phyloP scores from a whole-genome alignment of 805 yeast genomes.

The Isabelozyma gotoi region DNA sequence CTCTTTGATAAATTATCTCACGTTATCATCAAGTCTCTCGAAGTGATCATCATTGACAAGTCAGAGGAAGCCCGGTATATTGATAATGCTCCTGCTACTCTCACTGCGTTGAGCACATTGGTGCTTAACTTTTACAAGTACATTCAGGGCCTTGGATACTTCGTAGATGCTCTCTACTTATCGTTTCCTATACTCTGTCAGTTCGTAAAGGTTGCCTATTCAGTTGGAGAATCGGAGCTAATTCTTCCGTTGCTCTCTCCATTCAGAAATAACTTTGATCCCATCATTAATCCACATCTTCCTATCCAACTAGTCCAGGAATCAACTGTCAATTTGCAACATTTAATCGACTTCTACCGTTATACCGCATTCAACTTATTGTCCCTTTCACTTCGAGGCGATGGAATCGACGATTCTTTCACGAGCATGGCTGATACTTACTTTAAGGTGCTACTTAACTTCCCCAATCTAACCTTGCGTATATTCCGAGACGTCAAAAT shows the following conservation, averaged over 20 bases:
- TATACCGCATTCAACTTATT: slow-evolving; percentile 28
- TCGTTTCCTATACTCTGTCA: slow-evolving; percentile 15
- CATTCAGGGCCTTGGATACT: too few relatives aligned
- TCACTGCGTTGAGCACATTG: not conserved
- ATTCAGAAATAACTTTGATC: not conserved
- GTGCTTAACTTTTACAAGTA: not conserved
- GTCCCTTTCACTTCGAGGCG: slow-evolving; percentile 13
- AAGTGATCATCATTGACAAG: slow-evolving; percentile 11
- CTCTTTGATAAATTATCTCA: slow-evolving; percentile 3
- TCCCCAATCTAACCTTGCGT: slow-evolving; percentile 19
- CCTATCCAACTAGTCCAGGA: slow-evolving; percentile 17
- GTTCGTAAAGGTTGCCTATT: slow-evolving; percentile 15
- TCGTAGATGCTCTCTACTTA: not conserved
- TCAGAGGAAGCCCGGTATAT: slow-evolving; percentile 6
- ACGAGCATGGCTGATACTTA: slow-evolving; percentile 19
- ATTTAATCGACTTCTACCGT: slow-evolving; percentile 22
- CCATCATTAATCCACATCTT: slow-evolving; percentile 18
- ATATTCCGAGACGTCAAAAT: not conserved
- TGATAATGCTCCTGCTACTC: not conserved
- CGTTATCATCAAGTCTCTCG: slow-evolving; percentile 9
- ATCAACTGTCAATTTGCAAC: slow-evolving; percentile 12
- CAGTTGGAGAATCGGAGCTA: slow-evolving; percentile 15
- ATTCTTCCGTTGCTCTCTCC: slow-evolving; percentile 12
- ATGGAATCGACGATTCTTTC: slow-evolving; percentile 7
- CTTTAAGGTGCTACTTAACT: slow-evolving; percentile 19